These are phyloP conservation scores for Aegilops umbellulata DNA, from an alignment of 176 grass and related monocot species.

Conservation along the genomic window DNA sequence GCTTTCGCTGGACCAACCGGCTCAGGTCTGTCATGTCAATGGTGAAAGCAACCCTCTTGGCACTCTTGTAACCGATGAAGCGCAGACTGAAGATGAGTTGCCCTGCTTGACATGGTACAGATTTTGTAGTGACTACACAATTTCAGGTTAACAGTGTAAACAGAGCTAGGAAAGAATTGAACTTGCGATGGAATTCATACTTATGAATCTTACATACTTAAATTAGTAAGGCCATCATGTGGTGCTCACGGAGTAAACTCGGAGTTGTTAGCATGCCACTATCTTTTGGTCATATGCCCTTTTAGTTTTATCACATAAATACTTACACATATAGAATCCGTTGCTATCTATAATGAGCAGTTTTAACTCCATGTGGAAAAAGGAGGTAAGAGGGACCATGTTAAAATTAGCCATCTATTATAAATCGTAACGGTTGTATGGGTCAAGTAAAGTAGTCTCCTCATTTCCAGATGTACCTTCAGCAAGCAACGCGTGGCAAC, in stretches of 20 bases:
- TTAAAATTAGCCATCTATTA: not conserved
- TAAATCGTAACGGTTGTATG: not conserved
- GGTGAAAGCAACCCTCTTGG: constrained; percentile 53
- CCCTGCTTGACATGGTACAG: constrained; percentile 47
- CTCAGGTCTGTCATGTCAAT: constrained; percentile 72
- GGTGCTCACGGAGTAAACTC: not conserved
- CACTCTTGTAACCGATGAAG: constrained; percentile 64
- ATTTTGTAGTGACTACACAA: not conserved
- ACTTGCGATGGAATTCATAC: not conserved
- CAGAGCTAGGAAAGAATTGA: constrained; percentile 1
- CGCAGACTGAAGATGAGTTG: constrained; percentile 55
- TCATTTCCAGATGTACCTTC: constrained; percentile 2
- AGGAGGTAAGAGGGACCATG: no score
- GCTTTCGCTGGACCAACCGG: constrained; percentile 45
- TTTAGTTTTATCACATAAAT: constrained; percentile 12
- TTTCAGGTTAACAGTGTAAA: not conserved
- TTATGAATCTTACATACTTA: not conserved
- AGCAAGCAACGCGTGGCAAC: not conserved
- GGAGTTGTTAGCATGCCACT: constrained; percentile 13
- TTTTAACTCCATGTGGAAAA: no score
- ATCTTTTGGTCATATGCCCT: not conserved
- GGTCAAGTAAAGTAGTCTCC: not conserved
- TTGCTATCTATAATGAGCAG: not conserved
- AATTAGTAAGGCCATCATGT: not conserved
- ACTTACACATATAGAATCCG: not conserved